phyloP scores from a whole-genome alignment of 106 monocot genomes.

The Chionographis japonica region DNA sequence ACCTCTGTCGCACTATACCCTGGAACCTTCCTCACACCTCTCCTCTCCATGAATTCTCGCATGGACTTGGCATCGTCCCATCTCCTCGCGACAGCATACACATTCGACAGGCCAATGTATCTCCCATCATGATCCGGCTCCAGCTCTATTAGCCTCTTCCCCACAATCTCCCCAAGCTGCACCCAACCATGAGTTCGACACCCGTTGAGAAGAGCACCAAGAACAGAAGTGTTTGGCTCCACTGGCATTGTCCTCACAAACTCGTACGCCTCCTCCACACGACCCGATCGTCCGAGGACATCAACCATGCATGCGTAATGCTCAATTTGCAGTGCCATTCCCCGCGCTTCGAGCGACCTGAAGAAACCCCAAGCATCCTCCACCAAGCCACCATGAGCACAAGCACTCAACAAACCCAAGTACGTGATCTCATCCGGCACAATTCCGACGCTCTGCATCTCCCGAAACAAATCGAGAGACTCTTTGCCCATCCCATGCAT shows the following conservation, averaged over 20 bases:
- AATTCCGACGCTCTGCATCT: constrained; percentile 37
- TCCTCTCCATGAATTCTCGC: constrained; percentile 61
- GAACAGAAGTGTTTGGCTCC: constrained; percentile 49
- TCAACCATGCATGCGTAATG: constrained; percentile 86
- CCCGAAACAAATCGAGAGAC: constrained; percentile 35
- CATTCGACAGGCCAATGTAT: constrained; percentile 54
- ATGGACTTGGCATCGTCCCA: constrained; percentile 51
- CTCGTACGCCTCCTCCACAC: constrained; percentile 43
- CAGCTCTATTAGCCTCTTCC: constrained; percentile 44
- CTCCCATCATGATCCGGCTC: constrained; percentile 65
- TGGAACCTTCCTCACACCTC: constrained; percentile 55
- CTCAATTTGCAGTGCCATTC: constrained; percentile 36
- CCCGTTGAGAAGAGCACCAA: constrained; percentile 55
- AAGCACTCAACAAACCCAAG: constrained; percentile 52
- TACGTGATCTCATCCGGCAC: constrained; percentile 80
- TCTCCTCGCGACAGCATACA: constrained; percentile 26
- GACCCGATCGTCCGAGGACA: constrained; percentile 48
- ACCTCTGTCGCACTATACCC: constrained; percentile 65
- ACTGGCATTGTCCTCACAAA: constrained; percentile 48
- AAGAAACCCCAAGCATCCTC: constrained; percentile 58
- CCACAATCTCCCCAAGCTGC: constrained; percentile 43
- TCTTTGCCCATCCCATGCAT: constrained; percentile 52
- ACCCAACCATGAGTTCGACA: constrained; percentile 40
- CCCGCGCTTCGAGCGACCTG: constrained; percentile 18
- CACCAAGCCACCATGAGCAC: constrained; percentile 64